A percentile compares a stretch with the other conserved stretches of the same genome.
phyloP scores from a whole-genome alignment of 441 rosid genomes.

The Euphorbia schlechtendalii region DNA sequence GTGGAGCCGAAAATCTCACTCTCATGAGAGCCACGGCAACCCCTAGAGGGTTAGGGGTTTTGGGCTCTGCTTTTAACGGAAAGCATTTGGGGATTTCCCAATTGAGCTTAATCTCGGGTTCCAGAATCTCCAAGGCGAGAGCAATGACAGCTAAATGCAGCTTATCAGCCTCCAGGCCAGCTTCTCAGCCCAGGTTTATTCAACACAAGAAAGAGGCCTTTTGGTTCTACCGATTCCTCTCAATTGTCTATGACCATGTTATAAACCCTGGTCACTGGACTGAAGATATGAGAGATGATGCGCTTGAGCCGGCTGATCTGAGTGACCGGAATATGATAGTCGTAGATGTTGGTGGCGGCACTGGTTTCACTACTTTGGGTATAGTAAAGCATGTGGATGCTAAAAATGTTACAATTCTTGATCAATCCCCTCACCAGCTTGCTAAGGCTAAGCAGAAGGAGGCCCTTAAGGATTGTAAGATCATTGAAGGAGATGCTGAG shows the following conservation, averaged over 20 bases:
- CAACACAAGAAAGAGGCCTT: constrained; percentile 99
- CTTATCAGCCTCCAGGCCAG: constrained; percentile 67
- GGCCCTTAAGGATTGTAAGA: constrained; percentile 82
- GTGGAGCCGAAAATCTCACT: constrained; percentile 51
- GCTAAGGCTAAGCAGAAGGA: constrained; percentile 87
- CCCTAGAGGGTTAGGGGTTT: constrained; percentile 36
- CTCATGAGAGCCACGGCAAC: constrained; percentile 19
- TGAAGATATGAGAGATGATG: constrained; percentile 94
- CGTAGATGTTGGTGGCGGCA: constrained; percentile 96
- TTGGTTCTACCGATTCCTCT: constrained; percentile 94
- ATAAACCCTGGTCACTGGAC: constrained; percentile 94
- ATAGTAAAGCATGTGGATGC: constrained; percentile 92
- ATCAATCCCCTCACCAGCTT: constrained; percentile 93
- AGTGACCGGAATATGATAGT: constrained; percentile 55
- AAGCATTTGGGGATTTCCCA: constrained; percentile 26
- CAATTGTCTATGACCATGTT: constrained; percentile 85
- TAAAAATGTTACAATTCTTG: too few relatives aligned
- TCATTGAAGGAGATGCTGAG: constrained; percentile 91
- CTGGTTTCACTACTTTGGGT: constrained; percentile 90
- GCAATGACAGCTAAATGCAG: constrained; percentile 43
- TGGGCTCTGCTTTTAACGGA: constrained; percentile 37
- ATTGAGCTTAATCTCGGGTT: constrained; percentile 26
- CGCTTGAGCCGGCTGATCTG: constrained; percentile 93
- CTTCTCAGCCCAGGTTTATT: constrained; percentile 93
- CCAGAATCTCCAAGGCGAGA: constrained; percentile 27